Conservation (phyloP, 2,329 filamentous ascomycete species). For the Fusarium staphyleae region DNA sequence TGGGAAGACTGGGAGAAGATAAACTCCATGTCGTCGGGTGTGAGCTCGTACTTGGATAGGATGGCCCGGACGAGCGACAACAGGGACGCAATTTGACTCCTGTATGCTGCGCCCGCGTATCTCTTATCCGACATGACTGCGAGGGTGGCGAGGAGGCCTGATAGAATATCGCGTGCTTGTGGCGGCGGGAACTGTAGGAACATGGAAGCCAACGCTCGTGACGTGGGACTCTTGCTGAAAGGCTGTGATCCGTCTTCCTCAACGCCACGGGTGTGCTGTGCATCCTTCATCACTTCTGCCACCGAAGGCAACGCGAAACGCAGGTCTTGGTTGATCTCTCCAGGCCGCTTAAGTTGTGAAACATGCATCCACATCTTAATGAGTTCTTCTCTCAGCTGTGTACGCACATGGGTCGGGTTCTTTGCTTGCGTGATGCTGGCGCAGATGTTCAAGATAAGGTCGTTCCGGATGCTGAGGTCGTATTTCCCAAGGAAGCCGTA, state of each 20-base stretch:
- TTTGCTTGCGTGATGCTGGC: slow-evolving; percentile 28
- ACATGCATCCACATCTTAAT: slow-evolving; percentile 49
- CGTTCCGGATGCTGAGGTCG: slow-evolving; percentile 41
- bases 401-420: slow-evolving; percentile 21
- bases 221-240: not conserved
- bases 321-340: slow-evolving; percentile 31
- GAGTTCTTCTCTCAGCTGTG: slow-evolving; percentile 40
- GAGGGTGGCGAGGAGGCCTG: slow-evolving; percentile 45
- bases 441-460: slow-evolving; percentile 47
- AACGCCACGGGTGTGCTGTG: not conserved
- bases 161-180: slow-evolving; percentile 39
- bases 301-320: slow-evolving; percentile 44
- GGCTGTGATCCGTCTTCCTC: not conserved
- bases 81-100: slow-evolving; percentile 40
- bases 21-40: slow-evolving; percentile 27
- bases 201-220: slow-evolving; percentile 41
- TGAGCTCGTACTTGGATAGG: slow-evolving; percentile 29
- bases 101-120: slow-evolving; percentile 12
- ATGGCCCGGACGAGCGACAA: slow-evolving; percentile 39
- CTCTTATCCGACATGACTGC: slow-evolving; percentile 43
- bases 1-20: slow-evolving; percentile 26
- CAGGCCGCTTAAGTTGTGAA: slow-evolving; percentile 45
- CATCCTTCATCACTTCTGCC: slow-evolving; percentile 40
- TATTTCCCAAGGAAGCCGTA: slow-evolving; percentile 38
- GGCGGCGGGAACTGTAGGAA: slow-evolving; percentile 43